Conservation (phyloP, 495 filamentous ascomycete species). For the Thermothielavioides terrestris region DNA sequence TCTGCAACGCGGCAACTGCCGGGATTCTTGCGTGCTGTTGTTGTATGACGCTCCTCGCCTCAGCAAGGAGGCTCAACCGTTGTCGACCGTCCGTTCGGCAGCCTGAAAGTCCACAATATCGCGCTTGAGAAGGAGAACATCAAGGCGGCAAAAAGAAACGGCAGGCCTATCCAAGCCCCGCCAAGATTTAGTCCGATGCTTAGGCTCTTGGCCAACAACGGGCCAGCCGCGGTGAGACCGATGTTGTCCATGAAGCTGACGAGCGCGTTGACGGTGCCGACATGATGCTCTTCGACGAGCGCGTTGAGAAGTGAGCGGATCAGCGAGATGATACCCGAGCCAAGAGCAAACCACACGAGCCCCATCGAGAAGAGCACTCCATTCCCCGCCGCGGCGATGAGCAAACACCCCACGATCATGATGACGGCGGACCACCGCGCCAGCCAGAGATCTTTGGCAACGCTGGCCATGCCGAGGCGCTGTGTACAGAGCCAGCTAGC, state of each 20-base stretch:
- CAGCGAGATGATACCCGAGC: constrained; percentile 11
- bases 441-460: constrained; percentile 23
- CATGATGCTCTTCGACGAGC: constrained; percentile 28
- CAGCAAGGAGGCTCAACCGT: constrained; percentile 4
- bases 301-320: constrained; percentile 23
- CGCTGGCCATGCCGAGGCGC: constrained; percentile 13
- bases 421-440: constrained; percentile 16
- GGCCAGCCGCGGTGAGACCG: constrained; percentile 21
- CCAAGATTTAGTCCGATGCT: constrained; percentile 20
- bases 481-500: constrained; percentile 17
- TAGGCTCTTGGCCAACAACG: constrained; percentile 23
- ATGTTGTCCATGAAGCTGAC: constrained; percentile 22
- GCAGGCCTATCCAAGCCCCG: constrained; percentile 22
- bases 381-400: constrained; percentile 15
- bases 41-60: neutral
- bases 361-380: constrained; percentile 14
- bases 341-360: constrained; percentile 19
- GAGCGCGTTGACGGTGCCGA: constrained; percentile 25
- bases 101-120: constrained; percentile 18
- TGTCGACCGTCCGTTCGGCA: neutral
- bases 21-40: no score
- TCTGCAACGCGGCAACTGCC: no score
- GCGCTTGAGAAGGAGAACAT: constrained; percentile 13
- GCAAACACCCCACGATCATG: constrained; percentile 10
- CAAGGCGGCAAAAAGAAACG: constrained; percentile 18